phyloP scores from a whole-genome alignment of 768 basidiomycete species.

The Coprinopsis marcescibilis region DNA sequence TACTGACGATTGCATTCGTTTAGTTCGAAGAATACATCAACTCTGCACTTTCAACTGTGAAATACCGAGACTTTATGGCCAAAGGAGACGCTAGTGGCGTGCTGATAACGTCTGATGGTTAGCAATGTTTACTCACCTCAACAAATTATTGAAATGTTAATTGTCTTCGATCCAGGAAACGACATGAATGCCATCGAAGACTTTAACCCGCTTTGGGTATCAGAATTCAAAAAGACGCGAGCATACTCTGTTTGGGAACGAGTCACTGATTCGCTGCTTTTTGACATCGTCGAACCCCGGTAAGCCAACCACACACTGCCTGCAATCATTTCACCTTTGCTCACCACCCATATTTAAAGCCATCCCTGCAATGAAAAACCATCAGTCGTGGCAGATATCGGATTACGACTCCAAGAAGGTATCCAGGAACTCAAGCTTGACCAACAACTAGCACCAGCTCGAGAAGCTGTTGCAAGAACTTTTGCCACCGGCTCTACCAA shows the following conservation, averaged over 20 bases:
- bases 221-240: slow-evolving; percentile 81
- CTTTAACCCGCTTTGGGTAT: slow-evolving; percentile 85
- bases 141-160: slow-evolving; percentile 1
- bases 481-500: slow-evolving; percentile 67
- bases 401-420: slow-evolving; percentile 87
- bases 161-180: slow-evolving; percentile 33
- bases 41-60: slow-evolving; percentile 80
- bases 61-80: slow-evolving; percentile 80
- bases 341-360: slow-evolving; percentile 30
- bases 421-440: slow-evolving; percentile 91
- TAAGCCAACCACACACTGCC: slow-evolving; percentile 21
- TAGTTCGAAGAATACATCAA: slow-evolving; percentile 94
- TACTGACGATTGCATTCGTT: background rate
- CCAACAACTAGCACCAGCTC: slow-evolving; percentile 88
- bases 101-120: slow-evolving; percentile 62
- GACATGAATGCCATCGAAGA: slow-evolving; percentile 61
- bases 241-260: slow-evolving; percentile 89
- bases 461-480: slow-evolving; percentile 82
- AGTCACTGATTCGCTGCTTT: slow-evolving; percentile 85
- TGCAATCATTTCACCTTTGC: background rate
- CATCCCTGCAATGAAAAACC: slow-evolving; percentile 94
- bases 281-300: slow-evolving; percentile 95
- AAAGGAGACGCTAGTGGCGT: slow-evolving; percentile 62
- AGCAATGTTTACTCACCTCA: slow-evolving; percentile 7
- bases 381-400: slow-evolving; percentile 85